Percentiles rank a stretch among this genome's conserved stretches.
Conservation (phyloP, 176 grass and related monocot species). For the Raddia guianensis region DNA sequence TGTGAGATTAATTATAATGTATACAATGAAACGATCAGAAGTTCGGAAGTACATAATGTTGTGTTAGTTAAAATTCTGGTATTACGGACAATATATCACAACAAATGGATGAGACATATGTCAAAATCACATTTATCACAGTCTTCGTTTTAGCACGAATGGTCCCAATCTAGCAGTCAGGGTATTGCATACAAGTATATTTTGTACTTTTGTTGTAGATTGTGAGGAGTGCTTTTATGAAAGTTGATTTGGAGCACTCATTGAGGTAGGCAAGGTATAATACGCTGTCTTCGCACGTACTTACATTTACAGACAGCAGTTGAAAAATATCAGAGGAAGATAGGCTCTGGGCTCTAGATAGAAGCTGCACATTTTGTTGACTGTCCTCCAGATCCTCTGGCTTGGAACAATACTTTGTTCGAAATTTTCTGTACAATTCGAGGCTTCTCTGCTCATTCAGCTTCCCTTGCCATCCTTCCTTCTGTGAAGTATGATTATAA, state of each 20-base stretch:
- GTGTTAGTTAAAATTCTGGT: background rate
- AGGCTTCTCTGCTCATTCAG: conserved; percentile 28
- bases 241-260: background rate
- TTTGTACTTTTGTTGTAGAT: conserved; percentile 11
- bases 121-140: conserved; percentile 16
- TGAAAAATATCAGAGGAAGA: conserved; percentile 50
- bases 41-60: background rate
- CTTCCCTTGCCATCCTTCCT: conserved; percentile 37
- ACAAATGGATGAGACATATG: conserved; percentile 14
- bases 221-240: background rate
- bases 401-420: conserved; percentile 27
- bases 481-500: conserved; percentile 22
- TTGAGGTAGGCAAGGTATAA: background rate
- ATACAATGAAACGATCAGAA: background rate
- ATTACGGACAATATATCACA: conserved; percentile 3
- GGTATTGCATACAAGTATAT: background rate
- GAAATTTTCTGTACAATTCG: conserved; percentile 21
- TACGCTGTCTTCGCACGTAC: conserved; percentile 24
- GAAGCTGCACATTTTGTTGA: conserved; percentile 34
- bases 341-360: conserved; percentile 42
- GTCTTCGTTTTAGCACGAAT: background rate
- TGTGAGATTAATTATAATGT: background rate
- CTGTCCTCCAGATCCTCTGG: conserved; percentile 32
- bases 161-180: background rate
- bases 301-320: conserved; percentile 53